These are phyloP conservation scores for Neurospora africana DNA, from an alignment of 495 filamentous ascomycete species.

Conservation along the genomic window DNA sequence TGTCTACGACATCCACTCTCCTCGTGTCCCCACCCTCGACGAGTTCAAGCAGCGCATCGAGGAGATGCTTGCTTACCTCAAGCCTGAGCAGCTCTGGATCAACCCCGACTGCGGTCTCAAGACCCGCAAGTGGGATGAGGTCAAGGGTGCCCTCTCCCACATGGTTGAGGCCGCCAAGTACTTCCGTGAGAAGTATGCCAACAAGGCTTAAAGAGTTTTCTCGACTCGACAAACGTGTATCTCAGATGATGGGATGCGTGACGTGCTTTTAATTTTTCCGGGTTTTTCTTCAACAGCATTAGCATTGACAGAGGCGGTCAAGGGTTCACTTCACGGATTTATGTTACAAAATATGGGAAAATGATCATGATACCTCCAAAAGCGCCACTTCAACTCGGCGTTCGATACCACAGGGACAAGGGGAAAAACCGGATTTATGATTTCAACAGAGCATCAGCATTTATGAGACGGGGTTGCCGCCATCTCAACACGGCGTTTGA, in stretches of 20 bases:
- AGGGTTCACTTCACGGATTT: slow-evolving; percentile 21
- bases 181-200: slow-evolving; percentile 80
- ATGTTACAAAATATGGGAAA: slow-evolving; percentile 16
- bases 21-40: slow-evolving; percentile 85
- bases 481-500: slow-evolving; percentile 24
- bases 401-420: slow-evolving; percentile 13
- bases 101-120: slow-evolving; percentile 98
- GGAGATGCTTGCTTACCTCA: slow-evolving; percentile 94
- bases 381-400: slow-evolving; percentile 28
- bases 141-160: slow-evolving; percentile 81
- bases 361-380: slow-evolving; percentile 22
- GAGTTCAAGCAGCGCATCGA: slow-evolving; percentile 95
- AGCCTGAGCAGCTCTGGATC: slow-evolving; percentile 94
- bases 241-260: slow-evolving; percentile 3
- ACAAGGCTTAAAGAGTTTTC: slow-evolving; percentile 26
- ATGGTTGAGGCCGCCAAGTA: slow-evolving; percentile 94
- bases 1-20: slow-evolving; percentile 99
- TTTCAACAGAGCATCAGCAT: slow-evolving; percentile 26
- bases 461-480: slow-evolving; percentile 18
- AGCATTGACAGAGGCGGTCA: slow-evolving; percentile 19
- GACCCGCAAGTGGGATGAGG: slow-evolving; percentile 94
- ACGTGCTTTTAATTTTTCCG: slow-evolving; percentile 10
- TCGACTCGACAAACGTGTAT: slow-evolving; percentile 2
- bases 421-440: slow-evolving; percentile 18
- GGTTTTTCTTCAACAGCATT: slow-evolving; percentile 30